phyloP scores from a whole-genome alignment of 805 yeast genomes.

The Blastobotrys mokoenaii region DNA sequence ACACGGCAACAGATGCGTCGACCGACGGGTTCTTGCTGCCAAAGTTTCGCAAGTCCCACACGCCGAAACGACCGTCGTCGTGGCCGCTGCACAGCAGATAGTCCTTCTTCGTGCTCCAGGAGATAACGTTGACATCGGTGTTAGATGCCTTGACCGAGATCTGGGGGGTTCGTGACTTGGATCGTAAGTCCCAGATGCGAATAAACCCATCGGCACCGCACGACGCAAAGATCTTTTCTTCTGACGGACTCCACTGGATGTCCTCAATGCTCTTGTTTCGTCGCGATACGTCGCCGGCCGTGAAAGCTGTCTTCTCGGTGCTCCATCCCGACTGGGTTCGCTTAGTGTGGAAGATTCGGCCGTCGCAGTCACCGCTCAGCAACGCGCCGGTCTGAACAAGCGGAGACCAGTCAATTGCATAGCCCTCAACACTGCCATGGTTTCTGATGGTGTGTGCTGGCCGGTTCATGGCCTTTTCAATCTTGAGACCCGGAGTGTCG shows the following conservation, averaged over 20 bases:
- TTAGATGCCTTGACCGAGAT: conserved; percentile 71
- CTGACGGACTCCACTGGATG: conserved; percentile 91
- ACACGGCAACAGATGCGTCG: conserved; percentile 84
- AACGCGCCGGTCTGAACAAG: conserved; percentile 68
- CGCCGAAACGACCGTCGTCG: conserved; percentile 95
- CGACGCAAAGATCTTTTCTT: conserved; percentile 89
- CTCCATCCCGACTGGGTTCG: conserved; percentile 71
- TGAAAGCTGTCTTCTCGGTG: conserved; percentile 76
- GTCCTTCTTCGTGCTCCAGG: conserved; percentile 86
- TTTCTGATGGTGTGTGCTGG: conserved; percentile 73
- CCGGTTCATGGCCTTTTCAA: conserved; percentile 68
- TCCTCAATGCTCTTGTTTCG: conserved; percentile 68
- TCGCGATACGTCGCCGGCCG: conserved; percentile 42
- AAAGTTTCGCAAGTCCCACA: conserved; percentile 79
- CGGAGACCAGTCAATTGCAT: conserved; percentile 96
- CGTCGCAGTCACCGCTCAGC: conserved; percentile 82
- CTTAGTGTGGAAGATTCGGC: conserved; percentile 70
- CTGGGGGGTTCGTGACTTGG: conserved; percentile 87
- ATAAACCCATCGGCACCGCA: conserved; percentile 88
- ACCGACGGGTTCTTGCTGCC: conserved; percentile 27
- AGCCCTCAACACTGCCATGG: conserved; percentile 96
- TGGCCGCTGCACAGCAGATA: conserved; percentile 92
- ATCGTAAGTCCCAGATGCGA: conserved; percentile 94
- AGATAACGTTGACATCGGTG: conserved; percentile 86
- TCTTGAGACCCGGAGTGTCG: conserved; percentile 76